Percentiles rank a stretch among this genome's conserved stretches.
Conservation (phyloP, 345 rosid genomes). For the Melastoma malabathricum region DNA sequence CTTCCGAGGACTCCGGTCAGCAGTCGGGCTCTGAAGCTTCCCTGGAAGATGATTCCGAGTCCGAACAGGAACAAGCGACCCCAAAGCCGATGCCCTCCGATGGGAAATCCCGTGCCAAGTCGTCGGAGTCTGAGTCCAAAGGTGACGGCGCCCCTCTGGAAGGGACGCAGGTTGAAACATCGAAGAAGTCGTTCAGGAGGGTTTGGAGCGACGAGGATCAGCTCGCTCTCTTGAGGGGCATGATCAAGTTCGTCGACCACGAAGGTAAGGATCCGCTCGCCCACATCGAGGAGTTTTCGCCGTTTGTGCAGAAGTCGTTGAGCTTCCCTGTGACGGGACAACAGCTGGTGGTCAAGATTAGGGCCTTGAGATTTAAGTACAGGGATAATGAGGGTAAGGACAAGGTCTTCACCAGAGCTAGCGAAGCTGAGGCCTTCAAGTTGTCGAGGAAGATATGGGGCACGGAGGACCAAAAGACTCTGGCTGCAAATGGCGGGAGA, state of each 20-base stretch:
- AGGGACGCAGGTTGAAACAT: not conserved
- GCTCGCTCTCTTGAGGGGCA: constrained; percentile 16
- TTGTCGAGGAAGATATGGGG: constrained; percentile 11
- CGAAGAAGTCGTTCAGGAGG: constrained; percentile 9
- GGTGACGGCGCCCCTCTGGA: constrained; percentile 4
- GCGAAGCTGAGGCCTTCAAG: constrained; percentile 5
- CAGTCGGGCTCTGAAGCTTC: no score
- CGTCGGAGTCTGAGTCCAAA: constrained; percentile 9
- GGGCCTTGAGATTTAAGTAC: constrained; percentile 8
- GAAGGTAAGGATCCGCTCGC: constrained; percentile 6
- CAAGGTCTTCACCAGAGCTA: not conserved
- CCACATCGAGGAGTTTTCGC: constrained; percentile 9
- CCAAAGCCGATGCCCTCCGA: not conserved
- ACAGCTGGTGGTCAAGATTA: constrained; percentile 15
- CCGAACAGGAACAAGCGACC: not conserved
- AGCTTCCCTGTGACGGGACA: constrained; percentile 4
- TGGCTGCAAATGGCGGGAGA: not conserved
- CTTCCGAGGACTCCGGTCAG: not conserved
- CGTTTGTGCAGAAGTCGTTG: constrained; percentile 12
- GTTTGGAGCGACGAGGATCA: constrained; percentile 23
- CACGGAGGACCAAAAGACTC: not conserved
- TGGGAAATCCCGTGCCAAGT: not conserved
- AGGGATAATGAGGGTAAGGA: constrained; percentile 3
- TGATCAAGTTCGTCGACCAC: constrained; percentile 10
- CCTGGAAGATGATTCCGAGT: not conserved